Conservation (phyloP, 768 basidiomycete genomes). For the Saitozyma podzolica region DNA sequence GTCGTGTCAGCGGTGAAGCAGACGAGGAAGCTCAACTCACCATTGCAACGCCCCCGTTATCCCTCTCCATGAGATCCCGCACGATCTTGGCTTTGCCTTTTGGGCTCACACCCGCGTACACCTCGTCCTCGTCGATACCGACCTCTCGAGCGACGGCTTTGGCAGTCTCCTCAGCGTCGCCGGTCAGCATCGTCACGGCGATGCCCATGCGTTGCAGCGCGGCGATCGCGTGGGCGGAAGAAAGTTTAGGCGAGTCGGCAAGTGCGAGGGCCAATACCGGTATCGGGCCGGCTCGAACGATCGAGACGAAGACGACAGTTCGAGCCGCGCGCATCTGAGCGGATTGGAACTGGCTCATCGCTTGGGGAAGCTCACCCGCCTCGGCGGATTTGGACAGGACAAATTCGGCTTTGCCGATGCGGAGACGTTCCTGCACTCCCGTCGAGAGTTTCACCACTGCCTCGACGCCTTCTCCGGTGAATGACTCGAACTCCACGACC, state of each 20-base stretch:
- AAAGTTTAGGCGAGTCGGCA: slow-evolving; percentile 81
- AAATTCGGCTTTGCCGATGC: slow-evolving; percentile 77
- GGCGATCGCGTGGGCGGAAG: slow-evolving; percentile 75
- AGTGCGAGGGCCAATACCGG: slow-evolving; percentile 80
- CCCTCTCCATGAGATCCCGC: slow-evolving; percentile 71
- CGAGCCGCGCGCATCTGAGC: slow-evolving; percentile 72
- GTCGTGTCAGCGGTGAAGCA: background rate
- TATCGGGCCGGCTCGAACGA: slow-evolving; percentile 57
- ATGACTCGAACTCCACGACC: slow-evolving; percentile 77
- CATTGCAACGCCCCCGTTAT: slow-evolving; percentile 82
- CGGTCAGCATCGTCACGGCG: slow-evolving; percentile 89
- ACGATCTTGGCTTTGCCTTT: slow-evolving; percentile 90
- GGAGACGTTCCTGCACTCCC: slow-evolving; percentile 34
- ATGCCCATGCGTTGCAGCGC: slow-evolving; percentile 87
- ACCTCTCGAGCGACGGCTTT: slow-evolving; percentile 84
- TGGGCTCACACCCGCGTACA: slow-evolving; percentile 91
- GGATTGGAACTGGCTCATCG: slow-evolving; percentile 66
- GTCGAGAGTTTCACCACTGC: slow-evolving; percentile 62
- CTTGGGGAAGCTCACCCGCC: slow-evolving; percentile 58
- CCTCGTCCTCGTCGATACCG: slow-evolving; percentile 76
- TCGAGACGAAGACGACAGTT: slow-evolving; percentile 82
- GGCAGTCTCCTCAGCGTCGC: slow-evolving; percentile 83
- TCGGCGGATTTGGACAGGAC: slow-evolving; percentile 50
- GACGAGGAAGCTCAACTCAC: slow-evolving; percentile 56
- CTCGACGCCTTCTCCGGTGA: slow-evolving; percentile 84